phyloP scores from a whole-genome alignment of 225 moss, liverwort and hornwort genomes.

The Ulota crispa region DNA sequence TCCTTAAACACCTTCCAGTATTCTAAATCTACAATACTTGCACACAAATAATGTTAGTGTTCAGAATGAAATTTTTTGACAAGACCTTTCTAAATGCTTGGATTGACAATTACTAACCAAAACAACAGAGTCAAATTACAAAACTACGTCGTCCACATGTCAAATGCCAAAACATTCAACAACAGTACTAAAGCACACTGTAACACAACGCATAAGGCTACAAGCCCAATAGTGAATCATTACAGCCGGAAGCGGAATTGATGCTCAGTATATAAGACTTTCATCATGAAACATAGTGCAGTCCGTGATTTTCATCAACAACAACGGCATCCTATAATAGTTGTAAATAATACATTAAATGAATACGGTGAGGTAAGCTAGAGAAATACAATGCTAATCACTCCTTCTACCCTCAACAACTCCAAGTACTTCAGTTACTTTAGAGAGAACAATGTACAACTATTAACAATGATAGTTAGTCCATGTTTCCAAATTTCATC shows the following conservation, averaged over 20 bases:
- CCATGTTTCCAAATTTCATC: background rate
- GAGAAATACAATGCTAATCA: background rate
- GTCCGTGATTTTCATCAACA: background rate
- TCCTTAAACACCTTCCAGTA: conserved; percentile 38
- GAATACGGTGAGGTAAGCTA: background rate
- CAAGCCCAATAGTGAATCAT: background rate
- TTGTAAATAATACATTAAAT: background rate
- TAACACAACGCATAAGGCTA: conserved; percentile 1
- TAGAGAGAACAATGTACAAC: background rate
- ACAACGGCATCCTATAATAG: background rate
- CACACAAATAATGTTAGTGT: conserved; percentile 14
- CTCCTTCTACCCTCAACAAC: background rate
- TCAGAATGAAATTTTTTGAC: background rate
- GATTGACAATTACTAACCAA: background rate
- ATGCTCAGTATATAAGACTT: background rate
- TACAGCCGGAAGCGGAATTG: background rate
- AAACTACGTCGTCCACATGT: background rate
- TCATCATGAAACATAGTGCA: background rate
- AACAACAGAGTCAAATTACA: background rate
- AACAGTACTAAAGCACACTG: background rate
- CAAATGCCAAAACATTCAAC: background rate
- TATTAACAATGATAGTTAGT: background rate
- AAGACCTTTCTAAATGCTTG: conserved; percentile 14
- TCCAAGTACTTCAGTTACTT: background rate
- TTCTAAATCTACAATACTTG: conserved; percentile 38